Conservation (phyloP, 257 asterid species). For the Solanum boliviense region DNA sequence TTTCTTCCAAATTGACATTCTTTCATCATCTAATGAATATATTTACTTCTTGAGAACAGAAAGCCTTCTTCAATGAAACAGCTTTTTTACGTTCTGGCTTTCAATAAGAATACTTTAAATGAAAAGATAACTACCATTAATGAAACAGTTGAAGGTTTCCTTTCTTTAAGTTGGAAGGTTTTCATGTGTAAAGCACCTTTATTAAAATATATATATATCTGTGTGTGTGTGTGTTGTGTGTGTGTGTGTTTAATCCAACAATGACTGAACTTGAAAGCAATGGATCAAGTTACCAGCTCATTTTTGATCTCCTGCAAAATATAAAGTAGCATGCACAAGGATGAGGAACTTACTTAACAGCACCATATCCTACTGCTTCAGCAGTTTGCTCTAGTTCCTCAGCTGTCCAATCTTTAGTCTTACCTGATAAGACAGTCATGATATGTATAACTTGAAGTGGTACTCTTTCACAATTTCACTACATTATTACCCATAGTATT, state of each 20-base stretch:
- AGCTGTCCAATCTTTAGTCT: constrained; percentile 59
- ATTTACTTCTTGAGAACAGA: background rate
- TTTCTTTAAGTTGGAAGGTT: background rate
- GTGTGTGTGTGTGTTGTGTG: no score
- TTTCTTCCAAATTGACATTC: background rate
- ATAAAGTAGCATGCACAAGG: background rate
- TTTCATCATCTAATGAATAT: background rate
- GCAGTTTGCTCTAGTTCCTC: constrained; percentile 92
- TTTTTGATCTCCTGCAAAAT: background rate
- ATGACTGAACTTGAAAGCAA: background rate
- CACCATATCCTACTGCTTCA: constrained; percentile 97
- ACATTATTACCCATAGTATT: background rate
- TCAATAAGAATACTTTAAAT: background rate
- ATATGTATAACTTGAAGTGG: background rate
- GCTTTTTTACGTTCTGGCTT: background rate
- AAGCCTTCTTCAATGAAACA: background rate
- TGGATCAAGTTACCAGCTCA: background rate
- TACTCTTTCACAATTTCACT: background rate
- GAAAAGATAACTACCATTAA: background rate
- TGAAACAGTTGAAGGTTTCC: background rate
- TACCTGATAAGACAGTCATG: constrained; percentile 40
- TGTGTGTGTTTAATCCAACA: background rate
- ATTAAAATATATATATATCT: background rate
- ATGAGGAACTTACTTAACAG: constrained; percentile 59
- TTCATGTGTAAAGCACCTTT: background rate